These are phyloP conservation scores for Cadophora sp. DNA, from an alignment of 2,329 filamentous ascomycete genomes.

Conservation along the genomic window DNA sequence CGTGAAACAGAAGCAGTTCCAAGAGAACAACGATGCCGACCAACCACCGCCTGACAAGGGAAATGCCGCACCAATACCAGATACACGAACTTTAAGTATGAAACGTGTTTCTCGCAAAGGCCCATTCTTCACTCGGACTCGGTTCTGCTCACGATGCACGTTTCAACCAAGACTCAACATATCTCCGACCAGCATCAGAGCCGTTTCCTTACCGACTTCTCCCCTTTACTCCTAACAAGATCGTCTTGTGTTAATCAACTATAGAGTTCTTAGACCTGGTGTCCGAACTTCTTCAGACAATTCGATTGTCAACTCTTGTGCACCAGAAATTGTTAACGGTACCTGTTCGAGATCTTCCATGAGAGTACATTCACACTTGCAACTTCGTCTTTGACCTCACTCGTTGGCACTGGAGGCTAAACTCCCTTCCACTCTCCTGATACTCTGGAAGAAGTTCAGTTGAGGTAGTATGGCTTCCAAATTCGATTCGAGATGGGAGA, in stretches of 20 bases:
- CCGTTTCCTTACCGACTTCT: neutral
- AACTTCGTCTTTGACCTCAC: neutral
- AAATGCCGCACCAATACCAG: neutral
- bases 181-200: constrained; percentile 2
- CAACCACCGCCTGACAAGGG: neutral
- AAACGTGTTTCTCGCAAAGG: constrained; percentile 15
- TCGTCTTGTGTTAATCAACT: neutral
- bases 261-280: constrained; percentile 5
- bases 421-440: neutral
- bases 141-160: neutral
- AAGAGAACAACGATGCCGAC: neutral
- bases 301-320: neutral
- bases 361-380: neutral
- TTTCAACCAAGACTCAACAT: neutral
- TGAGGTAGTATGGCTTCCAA: constrained; percentile 16
- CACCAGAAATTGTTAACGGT: neutral
- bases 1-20: constrained; percentile 11
- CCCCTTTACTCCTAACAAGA: neutral
- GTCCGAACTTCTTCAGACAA: neutral
- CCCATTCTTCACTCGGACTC: neutral
- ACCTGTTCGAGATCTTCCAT: neutral
- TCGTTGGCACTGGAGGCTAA: neutral
- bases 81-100: constrained; percentile 5
- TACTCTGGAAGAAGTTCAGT: neutral
- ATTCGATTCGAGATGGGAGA: constrained; percentile 12